Evolutionary conservation across 164 flowering plant species (phyloP).

Genomic region (Buxus sempervirens): DNA sequence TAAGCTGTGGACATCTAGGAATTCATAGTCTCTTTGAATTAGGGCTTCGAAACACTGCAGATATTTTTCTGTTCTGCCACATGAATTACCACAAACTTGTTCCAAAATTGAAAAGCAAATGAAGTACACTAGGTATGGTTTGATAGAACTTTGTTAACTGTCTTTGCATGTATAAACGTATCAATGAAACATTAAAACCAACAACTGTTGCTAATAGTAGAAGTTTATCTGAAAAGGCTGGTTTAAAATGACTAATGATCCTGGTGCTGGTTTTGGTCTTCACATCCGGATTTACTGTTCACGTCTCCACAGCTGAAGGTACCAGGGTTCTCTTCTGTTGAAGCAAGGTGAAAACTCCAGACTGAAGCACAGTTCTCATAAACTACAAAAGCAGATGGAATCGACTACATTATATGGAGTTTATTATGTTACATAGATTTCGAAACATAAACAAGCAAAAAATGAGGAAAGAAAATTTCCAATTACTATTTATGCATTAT

Average conservation of each 20-base stretch:
- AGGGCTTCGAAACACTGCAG: too few relatives aligned
- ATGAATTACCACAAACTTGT: too few relatives aligned
- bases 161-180: too few relatives aligned
- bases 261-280: slow-evolving; percentile 17
- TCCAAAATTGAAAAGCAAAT: too few relatives aligned
- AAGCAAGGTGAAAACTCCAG: slow-evolving; percentile 56
- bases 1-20: too few relatives aligned
- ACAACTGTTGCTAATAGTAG: not conserved
- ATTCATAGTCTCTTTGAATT: too few relatives aligned
- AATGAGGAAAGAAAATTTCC: not conserved
- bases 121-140: too few relatives aligned
- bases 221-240: not conserved
- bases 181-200: not conserved
- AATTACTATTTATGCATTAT: too few relatives aligned
- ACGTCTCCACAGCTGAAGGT: slow-evolving; percentile 17
- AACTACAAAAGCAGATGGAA: slow-evolving; percentile 31
- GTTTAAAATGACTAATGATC: slow-evolving; percentile 4
- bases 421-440: not conserved
- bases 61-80: too few relatives aligned
- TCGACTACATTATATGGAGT: not conserved
- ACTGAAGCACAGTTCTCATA: slow-evolving; percentile 79
- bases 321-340: slow-evolving; percentile 20
- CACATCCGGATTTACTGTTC: slow-evolving; percentile 8
- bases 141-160: too few relatives aligned
- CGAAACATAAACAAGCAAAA: not conserved